Percentiles rank a stretch among this genome's conserved stretches.
Evolutionary conservation across 306 rosid species (phyloP).

Genomic region (Benincasa hispida): DNA sequence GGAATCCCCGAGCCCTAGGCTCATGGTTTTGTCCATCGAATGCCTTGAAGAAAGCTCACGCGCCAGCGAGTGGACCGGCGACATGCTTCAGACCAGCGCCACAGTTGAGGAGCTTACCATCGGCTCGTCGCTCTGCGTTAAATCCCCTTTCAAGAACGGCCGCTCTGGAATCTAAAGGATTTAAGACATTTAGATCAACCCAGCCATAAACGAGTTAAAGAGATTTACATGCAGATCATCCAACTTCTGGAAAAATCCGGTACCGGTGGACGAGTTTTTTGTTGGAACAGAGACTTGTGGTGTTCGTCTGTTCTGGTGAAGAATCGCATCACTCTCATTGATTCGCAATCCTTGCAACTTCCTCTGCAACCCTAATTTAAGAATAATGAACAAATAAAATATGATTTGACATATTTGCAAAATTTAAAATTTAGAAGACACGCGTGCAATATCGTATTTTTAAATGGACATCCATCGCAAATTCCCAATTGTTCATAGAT

Average conservation of each 20-base stretch:
- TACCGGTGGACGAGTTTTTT: slow-evolving; percentile 14
- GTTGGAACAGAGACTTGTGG: slow-evolving; percentile 16
- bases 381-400: no score
- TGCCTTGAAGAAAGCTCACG: slow-evolving; percentile 66
- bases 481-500: no score
- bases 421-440: no score
- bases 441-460: no score
- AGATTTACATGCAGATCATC: slow-evolving; percentile 34
- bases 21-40: slow-evolving; percentile 50
- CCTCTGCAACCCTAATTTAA: slow-evolving; percentile 63
- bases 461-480: no score
- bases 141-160: slow-evolving; percentile 60
- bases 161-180: slow-evolving; percentile 62
- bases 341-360: slow-evolving; percentile 44
- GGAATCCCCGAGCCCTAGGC: slow-evolving; percentile 43
- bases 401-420: no score
- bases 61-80: slow-evolving; percentile 69
- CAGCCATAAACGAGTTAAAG: background rate
- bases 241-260: slow-evolving; percentile 19
- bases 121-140: slow-evolving; percentile 30
- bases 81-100: slow-evolving; percentile 76
- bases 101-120: slow-evolving; percentile 74
- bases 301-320: slow-evolving; percentile 14
- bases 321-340: slow-evolving; percentile 11
- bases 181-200: no score